Evolutionary conservation across 2,329 filamentous ascomycete genomes (phyloP), one percentile per base, ranked within the genome.

Genomic region (Rhynchosporium agropyri): DNA sequence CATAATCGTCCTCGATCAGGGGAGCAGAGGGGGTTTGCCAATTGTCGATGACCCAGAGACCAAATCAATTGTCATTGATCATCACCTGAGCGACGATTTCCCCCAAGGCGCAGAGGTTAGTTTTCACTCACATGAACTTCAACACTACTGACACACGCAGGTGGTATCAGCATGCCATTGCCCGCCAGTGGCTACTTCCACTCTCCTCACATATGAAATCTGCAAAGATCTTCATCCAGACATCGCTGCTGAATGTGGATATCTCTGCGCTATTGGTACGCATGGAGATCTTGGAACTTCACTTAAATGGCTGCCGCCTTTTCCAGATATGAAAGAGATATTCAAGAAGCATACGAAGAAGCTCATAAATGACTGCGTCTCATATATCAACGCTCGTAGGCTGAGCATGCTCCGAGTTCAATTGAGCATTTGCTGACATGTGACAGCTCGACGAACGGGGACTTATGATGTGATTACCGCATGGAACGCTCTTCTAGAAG

Each of bases 1-100:
- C 69, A 79, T 89, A 60, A 85, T 89, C 71, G 79, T 89, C 0
- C 77, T 89, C 3, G 87, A 89, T 67, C 87, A 89, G 72, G 87
- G 87, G 13, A 87, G 85, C 46, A 79, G 83, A 15, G 78, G 77
- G 49, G 81, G 80, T 0, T 79, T 80, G 4, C 80, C 84, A 1
- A 73, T 89, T 10, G 78, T 86, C 28, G 78, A 83, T 42, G 67
- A 69, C 1, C 72, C 78, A 0, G 79, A 83, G 55, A 67, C 70
- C 10, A 81, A 78, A 56, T 81, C 80, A 1, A 74, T 90, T 3
- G 75, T 90, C 12, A 85, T 90, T 63, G 87, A 90, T 69, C 87
- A 90, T 64, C 88, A 90, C 70, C 78, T 72, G 2, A 83, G 64
- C 3, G 77, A 81, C 8, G 82, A 85, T 49, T 89, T 89, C 63